Percentiles rank a stretch among this genome's conserved stretches.
Evolutionary conservation across 768 basidiomycete genomes (phyloP).

Genomic region (Hydnum rufescens): DNA sequence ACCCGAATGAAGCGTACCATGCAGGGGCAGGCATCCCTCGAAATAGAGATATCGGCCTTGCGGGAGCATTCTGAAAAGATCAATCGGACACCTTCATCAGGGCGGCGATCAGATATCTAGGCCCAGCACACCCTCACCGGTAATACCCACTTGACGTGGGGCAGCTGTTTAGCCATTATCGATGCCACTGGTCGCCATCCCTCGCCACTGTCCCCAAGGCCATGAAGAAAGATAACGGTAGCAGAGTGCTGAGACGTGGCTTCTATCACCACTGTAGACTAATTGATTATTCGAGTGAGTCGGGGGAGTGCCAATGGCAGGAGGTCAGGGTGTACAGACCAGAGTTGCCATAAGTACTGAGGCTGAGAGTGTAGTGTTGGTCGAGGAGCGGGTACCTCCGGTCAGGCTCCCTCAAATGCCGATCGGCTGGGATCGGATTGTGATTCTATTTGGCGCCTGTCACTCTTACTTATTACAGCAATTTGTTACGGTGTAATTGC

Average conservation of each 20-base stretch:
- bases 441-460: too few relatives aligned
- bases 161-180: background rate
- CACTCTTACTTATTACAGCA: too few relatives aligned
- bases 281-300: too few relatives aligned
- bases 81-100: background rate
- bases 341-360: background rate
- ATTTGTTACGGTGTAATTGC: too few relatives aligned
- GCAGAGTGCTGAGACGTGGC: background rate
- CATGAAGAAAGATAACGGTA: constrained; percentile 1
- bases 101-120: too few relatives aligned
- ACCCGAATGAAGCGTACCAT: background rate
- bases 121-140: too few relatives aligned
- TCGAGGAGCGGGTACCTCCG: background rate
- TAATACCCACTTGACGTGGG: constrained; percentile 1
- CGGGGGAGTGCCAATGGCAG: too few relatives aligned
- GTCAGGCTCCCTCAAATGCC: too few relatives aligned
- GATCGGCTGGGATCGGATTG: too few relatives aligned
- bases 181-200: background rate
- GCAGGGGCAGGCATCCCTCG: background rate
- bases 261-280: background rate
- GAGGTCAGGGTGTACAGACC: background rate
- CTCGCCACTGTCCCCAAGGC: background rate
- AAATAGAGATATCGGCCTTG: background rate
- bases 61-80: background rate
- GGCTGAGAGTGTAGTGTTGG: background rate